A percentile compares a stretch with the other conserved stretches of the same genome.
phyloP scores from a whole-genome alignment of 371 early-diverging fungal genomes.

The Choanephora cucurbitarum region DNA sequence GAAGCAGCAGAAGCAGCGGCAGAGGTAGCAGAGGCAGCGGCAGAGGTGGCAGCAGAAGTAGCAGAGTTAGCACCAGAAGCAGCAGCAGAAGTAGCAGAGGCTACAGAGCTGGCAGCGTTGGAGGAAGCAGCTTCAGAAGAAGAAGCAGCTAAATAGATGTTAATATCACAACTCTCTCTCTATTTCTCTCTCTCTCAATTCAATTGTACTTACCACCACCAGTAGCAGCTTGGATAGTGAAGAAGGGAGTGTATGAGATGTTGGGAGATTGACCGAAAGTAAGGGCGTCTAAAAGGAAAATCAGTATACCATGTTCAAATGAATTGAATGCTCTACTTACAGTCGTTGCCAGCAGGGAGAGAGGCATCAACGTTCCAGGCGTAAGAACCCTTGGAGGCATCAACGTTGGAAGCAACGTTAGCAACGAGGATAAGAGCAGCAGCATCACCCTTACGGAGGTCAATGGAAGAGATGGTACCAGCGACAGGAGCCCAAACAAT shows the following conservation, averaged over 20 bases:
- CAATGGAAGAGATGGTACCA: conserved; percentile 40
- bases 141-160: conserved; percentile 9
- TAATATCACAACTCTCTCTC: too few relatives aligned
- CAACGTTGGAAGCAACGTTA: conserved; percentile 32
- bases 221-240: conserved; percentile 39
- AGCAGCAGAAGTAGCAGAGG: conserved; percentile 10
- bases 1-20: conserved; percentile 4
- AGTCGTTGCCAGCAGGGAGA: conserved; percentile 36
- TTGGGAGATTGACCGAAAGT: conserved; percentile 20
- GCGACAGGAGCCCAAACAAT: conserved; percentile 40
- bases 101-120: conserved; percentile 2
- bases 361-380: conserved; percentile 42
- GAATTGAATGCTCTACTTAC: too few relatives aligned
- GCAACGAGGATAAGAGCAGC: conserved; percentile 16
- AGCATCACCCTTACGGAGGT: conserved; percentile 29
- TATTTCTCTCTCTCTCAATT: background rate
- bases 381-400: conserved; percentile 31
- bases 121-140: conserved; percentile 1
- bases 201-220: conserved; percentile 18
- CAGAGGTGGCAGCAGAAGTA: background rate
- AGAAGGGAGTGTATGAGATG: conserved; percentile 31
- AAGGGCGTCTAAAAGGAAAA: conserved; percentile 10
- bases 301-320: conserved; percentile 1
- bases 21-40: background rate
- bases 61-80: conserved; percentile 3